phyloP scores from a whole-genome alignment of 331 rosid species.

The Dryas integrifolia region DNA sequence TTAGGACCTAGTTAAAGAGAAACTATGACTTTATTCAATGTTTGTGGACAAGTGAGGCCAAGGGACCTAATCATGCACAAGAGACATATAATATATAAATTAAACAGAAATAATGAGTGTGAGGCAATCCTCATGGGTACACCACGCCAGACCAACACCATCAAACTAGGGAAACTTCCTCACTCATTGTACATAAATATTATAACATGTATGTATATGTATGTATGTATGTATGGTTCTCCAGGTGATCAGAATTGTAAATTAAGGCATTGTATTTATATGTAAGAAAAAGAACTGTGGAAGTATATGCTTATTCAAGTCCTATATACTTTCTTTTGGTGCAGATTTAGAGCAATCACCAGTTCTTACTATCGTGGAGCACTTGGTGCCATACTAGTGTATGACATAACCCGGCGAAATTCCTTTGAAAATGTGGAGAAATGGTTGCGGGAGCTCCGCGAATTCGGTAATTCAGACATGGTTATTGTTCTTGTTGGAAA shows the following conservation, averaged over 20 bases:
- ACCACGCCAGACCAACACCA: too few species aligned
- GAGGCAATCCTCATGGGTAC: too few species aligned
- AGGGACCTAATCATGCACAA: background rate
- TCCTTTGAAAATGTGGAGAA: constrained; percentile 57
- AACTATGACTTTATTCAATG: background rate
- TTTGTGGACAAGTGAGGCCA: background rate
- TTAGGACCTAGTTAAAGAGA: background rate
- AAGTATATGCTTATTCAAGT: background rate
- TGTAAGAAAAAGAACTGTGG: background rate
- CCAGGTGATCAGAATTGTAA: too few species aligned
- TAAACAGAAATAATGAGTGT: background rate
- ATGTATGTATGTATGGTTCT: too few species aligned
- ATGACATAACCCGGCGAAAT: constrained; percentile 58
- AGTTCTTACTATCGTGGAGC: constrained; percentile 97
- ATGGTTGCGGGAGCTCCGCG: constrained; percentile 77
- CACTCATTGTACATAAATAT: too few species aligned
- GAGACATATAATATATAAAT: too few species aligned
- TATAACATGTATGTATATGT: too few species aligned
- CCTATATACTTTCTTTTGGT: constrained; percentile 5
- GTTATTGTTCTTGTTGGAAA: constrained; percentile 73
- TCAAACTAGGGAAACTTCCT: background rate
- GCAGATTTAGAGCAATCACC: constrained; percentile 91
- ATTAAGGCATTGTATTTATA: too few species aligned
- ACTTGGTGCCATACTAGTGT: constrained; percentile 74
- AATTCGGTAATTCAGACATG: constrained; percentile 63